Evolutionary conservation across 2,329 filamentous ascomycete species (phyloP).

Genomic region (Basipetospora sp.): DNA sequence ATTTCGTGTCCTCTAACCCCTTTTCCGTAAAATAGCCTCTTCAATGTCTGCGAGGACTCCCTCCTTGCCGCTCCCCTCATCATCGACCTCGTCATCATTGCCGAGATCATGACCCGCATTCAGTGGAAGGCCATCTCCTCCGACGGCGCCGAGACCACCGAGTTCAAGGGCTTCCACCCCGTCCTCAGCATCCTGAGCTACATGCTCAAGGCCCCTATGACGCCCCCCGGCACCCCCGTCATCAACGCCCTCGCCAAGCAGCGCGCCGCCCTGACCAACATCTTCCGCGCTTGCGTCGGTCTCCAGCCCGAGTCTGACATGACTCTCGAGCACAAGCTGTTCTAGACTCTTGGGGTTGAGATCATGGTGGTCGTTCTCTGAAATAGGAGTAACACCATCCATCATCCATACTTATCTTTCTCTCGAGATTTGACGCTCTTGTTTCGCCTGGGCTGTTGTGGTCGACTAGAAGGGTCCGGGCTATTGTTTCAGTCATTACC

Average conservation of each 20-base stretch:
- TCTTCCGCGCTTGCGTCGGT: conserved; percentile 94
- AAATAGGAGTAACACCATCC: too few relatives aligned
- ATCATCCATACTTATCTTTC: not conserved
- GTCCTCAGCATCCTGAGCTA: conserved; percentile 95
- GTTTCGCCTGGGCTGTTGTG: not conserved
- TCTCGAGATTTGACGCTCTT: not conserved
- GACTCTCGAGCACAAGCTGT: conserved; percentile 97
- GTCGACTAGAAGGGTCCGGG: too few relatives aligned
- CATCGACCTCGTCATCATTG: conserved; percentile 83
- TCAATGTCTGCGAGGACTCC: conserved; percentile 98
- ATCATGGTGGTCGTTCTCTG: not conserved
- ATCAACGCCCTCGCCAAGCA: conserved; percentile 94
- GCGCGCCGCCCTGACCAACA: conserved; percentile 85
- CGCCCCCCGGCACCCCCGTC: conserved; percentile 85
- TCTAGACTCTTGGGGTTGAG: conserved; percentile 32
- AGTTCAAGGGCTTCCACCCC: conserved; percentile 89
- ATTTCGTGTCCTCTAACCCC: too few relatives aligned
- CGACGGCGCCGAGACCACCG: conserved; percentile 37
- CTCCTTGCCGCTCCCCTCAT: conserved; percentile 90
- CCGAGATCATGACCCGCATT: conserved; percentile 98
- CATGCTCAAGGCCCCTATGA: conserved; percentile 94
- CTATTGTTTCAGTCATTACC: too few relatives aligned
- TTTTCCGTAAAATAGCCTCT: conserved; percentile 55
- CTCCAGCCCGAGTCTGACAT: conserved; percentile 96
- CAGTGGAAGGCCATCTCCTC: conserved; percentile 60